Evolutionary conservation across 2,329 filamentous ascomycete genomes (phyloP), one percentile per base, ranked within the genome.

Genomic region (Cordyceps cateniannulata): DNA sequence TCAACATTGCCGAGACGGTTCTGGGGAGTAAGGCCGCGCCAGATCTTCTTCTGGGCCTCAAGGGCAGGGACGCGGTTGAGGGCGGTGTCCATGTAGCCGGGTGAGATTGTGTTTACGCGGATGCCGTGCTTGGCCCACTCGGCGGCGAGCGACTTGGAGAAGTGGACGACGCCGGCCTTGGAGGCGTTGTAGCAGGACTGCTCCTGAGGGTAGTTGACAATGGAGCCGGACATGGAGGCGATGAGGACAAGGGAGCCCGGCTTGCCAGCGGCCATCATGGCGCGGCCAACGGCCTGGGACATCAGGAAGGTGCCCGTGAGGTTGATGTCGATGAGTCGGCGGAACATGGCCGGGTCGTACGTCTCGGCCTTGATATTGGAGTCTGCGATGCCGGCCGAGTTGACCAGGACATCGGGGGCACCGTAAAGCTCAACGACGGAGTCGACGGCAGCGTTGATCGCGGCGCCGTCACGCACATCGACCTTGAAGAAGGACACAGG

Each of bases 161-260:
- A 82, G 76, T 90, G 87, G 66, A 91, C 83, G 42, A 92, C 88
- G 68, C 86, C 89, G 18, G 90, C 88, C 82, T 93, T 93, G 75
- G 87, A 90, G 32, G 89, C 88, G 70, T 93, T 93, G 83, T 93
- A 93, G 75, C 87, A 90, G 51, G 81, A 85, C 77, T 93, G 89
- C 77, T 91, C 87, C 76, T 93, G 89, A 7, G 89, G 90, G 79
- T 87, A 92, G 84, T 93, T 93, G 81, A 92, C 90, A 65, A 93
- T 85, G 76, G 85, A 85, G 66, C 89, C 90, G 54, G 88, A 91
- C 89, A 93, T 92, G 69, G 87, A 90, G 35, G 88, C 88, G 58
- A 92, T 85, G 63, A 91, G 84, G 69, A 93, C 81, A 70, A 93
- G 88, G 69, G 83, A 87, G 47, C 89, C 89, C 14, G 86, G 85